Evolutionary conservation across 495 filamentous ascomycete species (phyloP).

Genomic region (Trichoderma asperelloides): DNA sequence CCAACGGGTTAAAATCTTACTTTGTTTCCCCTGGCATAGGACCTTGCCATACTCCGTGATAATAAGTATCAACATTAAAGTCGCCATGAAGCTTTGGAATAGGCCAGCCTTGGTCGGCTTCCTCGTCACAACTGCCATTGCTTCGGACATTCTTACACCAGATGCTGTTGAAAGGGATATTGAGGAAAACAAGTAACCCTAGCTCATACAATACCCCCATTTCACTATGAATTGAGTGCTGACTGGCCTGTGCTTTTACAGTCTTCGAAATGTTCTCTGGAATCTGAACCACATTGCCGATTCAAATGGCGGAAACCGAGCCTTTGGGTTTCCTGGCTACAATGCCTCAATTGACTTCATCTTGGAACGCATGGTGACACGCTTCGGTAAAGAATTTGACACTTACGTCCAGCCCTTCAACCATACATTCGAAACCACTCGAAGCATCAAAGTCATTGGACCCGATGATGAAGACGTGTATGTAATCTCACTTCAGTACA

Average conservation of each 20-base stretch:
- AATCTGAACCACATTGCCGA: constrained; percentile 29
- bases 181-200: background rate
- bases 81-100: constrained; percentile 6
- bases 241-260: background rate
- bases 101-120: background rate
- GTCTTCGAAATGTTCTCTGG: constrained; percentile 1
- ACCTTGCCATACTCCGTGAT: background rate
- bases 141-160: background rate
- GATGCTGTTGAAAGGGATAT: constrained; percentile 3
- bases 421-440: constrained; percentile 28
- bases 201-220: background rate
- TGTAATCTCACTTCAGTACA: constrained; percentile 31
- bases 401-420: constrained; percentile 35
- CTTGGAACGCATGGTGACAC: constrained; percentile 19
- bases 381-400: constrained; percentile 16
- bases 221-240: background rate
- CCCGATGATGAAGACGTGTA: constrained; percentile 22
- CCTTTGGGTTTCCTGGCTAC: constrained; percentile 40
- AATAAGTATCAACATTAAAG: background rate
- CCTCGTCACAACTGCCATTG: background rate
- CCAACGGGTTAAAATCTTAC: background rate
- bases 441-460: constrained; percentile 30
- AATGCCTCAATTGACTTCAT: constrained; percentile 37
- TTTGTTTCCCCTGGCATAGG: background rate
- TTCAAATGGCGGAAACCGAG: constrained; percentile 36